Conservation (phyloP, 2,329 filamentous ascomycete genomes). For the Biscogniauxia sp. region DNA sequence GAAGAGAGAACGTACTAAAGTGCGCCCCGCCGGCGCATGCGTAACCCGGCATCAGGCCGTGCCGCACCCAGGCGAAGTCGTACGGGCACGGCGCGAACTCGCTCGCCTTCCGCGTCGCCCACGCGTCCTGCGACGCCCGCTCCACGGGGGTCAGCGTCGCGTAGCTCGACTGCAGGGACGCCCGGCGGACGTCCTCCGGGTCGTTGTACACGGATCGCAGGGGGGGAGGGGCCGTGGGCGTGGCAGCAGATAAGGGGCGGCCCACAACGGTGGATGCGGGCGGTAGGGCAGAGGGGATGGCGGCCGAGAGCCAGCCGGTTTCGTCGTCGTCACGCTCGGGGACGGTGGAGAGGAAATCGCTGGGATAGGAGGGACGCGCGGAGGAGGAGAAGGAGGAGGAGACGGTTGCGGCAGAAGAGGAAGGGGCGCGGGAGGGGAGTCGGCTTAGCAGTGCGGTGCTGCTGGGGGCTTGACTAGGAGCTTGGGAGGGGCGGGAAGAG, state of each 20-base stretch:
- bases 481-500: neutral
- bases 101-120: constrained; percentile 15
- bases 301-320: neutral
- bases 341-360: neutral
- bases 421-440: neutral
- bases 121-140: constrained; percentile 10
- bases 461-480: neutral
- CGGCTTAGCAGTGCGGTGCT: neutral
- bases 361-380: too few relatives aligned
- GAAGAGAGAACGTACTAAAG: constrained; percentile 1
- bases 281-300: neutral
- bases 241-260: too few relatives aligned
- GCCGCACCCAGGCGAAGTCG: constrained; percentile 8
- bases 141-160: constrained; percentile 3
- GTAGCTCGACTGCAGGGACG: constrained; percentile 12
- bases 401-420: neutral
- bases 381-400: neutral
- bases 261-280: too few relatives aligned
- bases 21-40: constrained; percentile 6
- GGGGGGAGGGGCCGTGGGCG: neutral
- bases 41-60: constrained; percentile 5
- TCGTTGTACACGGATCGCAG: constrained; percentile 8
- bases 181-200: constrained; percentile 10
- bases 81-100: constrained; percentile 17
- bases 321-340: neutral